phyloP scores from a whole-genome alignment of 768 basidiomycete species.

The Amanita exitialis region DNA sequence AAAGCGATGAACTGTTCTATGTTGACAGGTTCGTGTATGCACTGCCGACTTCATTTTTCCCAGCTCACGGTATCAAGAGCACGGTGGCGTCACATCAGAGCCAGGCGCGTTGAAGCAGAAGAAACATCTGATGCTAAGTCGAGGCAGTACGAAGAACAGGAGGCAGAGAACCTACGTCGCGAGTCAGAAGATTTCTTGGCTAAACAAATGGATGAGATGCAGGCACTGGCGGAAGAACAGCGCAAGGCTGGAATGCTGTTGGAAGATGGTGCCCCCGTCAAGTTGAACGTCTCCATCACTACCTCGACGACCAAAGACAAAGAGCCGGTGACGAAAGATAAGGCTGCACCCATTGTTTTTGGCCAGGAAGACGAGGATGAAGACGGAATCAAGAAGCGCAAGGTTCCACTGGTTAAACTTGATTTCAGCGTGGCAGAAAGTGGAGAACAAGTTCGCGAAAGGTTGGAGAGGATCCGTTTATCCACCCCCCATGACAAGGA shows the following conservation, averaged over 20 bases:
- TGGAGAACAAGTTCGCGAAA: constrained; percentile 69
- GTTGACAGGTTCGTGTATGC: constrained; percentile 62
- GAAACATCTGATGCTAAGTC: constrained; percentile 80
- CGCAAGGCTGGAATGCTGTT: constrained; percentile 83
- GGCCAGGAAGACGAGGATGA: constrained; percentile 83
- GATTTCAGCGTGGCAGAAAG: constrained; percentile 81
- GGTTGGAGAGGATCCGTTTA: constrained; percentile 65
- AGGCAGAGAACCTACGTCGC: constrained; percentile 75
- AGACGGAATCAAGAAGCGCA: constrained; percentile 73
- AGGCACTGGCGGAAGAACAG: constrained; percentile 83
- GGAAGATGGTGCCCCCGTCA: constrained; percentile 87
- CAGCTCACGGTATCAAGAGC: constrained; percentile 27
- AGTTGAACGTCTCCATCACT: constrained; percentile 68
- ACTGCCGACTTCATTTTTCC: neutral
- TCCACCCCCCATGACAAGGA: constrained; percentile 75
- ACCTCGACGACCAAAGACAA: constrained; percentile 35
- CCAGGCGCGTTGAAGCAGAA: constrained; percentile 64
- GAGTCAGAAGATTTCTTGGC: constrained; percentile 94
- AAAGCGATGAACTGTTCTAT: constrained; percentile 89
- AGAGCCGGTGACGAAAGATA: constrained; percentile 34
- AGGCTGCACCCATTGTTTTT: constrained; percentile 46
- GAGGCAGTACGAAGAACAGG: constrained; percentile 72
- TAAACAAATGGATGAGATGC: constrained; percentile 93
- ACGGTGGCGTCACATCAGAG: constrained; percentile 78
- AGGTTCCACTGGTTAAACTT: constrained; percentile 80